Evolutionary conservation across 352 stramenopile species (phyloP), one percentile per base, ranked within the genome.

Genomic region (Pythium angustatum): DNA sequence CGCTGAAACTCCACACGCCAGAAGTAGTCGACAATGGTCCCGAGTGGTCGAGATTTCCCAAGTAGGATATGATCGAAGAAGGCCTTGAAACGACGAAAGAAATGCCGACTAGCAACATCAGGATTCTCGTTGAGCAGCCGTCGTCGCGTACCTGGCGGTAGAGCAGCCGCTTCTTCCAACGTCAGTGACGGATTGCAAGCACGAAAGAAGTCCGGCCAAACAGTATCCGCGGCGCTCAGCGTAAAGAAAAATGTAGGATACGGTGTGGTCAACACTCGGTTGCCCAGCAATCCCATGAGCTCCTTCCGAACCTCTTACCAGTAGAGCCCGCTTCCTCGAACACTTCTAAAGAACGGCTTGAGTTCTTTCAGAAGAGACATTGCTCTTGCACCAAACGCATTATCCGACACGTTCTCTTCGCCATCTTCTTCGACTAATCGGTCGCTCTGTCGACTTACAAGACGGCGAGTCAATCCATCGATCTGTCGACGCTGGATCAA

Each of bases 191-290:
- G 58, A 34, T 73, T 22, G 36, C 68, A 72, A 0, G 40, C 67
- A 17, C 56, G 27, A 49, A 68, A 60, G n/a, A 76, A 69, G 50
- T 73, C 67, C 4, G 61, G 68, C 61, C 71, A 78, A 0, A 68
- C 43, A 0, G 64, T 73, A 17, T 78, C 68, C 0, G 67, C 67
- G n/a, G 67, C 71, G 50, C 71, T 78, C 0, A 78, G 19, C 1
- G 71, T 71, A 28, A 72, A 57, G 57, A 78, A 49, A 52, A 60
- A 69, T 6, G 56, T 69, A 3, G 59, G 62, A n/a, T 43, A 74
- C 6, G 57, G 54, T 14, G 41, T 65, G 2, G 48, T 33, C 0
- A 79, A 30, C 24, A 60, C 60, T n/a, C 33, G 36, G 28, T 69
- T 73, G 1, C 60, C 66, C 21, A 69, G 59, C 30, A 73, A 33